phyloP scores from a whole-genome alignment of 805 yeast genomes.

The Kurtzmaniella cleridarum region DNA sequence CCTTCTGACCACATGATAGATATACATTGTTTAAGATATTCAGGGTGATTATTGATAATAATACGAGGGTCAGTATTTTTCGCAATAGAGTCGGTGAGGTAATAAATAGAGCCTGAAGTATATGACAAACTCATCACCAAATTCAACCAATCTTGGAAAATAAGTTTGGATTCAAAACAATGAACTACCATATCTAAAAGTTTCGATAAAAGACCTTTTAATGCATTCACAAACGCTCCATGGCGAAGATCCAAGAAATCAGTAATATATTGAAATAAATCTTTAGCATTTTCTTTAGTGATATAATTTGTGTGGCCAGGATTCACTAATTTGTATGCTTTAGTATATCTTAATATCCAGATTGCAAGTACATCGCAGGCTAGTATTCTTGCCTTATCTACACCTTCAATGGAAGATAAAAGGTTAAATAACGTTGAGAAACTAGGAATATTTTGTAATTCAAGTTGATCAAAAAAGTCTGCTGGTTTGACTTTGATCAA shows the following conservation, averaged over 20 bases:
- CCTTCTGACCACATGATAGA: slow-evolving; percentile 50
- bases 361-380: slow-evolving; percentile 59
- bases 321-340: slow-evolving; percentile 15
- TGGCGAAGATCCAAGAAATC: slow-evolving; percentile 71
- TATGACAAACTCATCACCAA: slow-evolving; percentile 35
- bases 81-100: slow-evolving; percentile 52
- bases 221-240: slow-evolving; percentile 64
- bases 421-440: slow-evolving; percentile 26
- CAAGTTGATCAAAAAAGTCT: neutral
- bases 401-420: slow-evolving; percentile 25
- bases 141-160: slow-evolving; percentile 43
- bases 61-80: slow-evolving; percentile 40
- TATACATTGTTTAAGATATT: slow-evolving; percentile 44
- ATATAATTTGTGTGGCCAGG: slow-evolving; percentile 6
- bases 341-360: slow-evolving; percentile 57
- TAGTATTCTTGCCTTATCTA: slow-evolving; percentile 32
- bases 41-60: slow-evolving; percentile 40
- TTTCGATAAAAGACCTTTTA: slow-evolving; percentile 56
- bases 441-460: slow-evolving; percentile 1
- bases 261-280: slow-evolving; percentile 47
- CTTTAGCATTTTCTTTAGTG: slow-evolving; percentile 16
- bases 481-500: slow-evolving; percentile 11
- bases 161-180: slow-evolving; percentile 6
- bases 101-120: slow-evolving; percentile 56
- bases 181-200: slow-evolving; percentile 35